A percentile compares a stretch with the other conserved stretches of the same genome.
phyloP scores from a whole-genome alignment of 768 basidiomycete species.

The Terana coerulea region DNA sequence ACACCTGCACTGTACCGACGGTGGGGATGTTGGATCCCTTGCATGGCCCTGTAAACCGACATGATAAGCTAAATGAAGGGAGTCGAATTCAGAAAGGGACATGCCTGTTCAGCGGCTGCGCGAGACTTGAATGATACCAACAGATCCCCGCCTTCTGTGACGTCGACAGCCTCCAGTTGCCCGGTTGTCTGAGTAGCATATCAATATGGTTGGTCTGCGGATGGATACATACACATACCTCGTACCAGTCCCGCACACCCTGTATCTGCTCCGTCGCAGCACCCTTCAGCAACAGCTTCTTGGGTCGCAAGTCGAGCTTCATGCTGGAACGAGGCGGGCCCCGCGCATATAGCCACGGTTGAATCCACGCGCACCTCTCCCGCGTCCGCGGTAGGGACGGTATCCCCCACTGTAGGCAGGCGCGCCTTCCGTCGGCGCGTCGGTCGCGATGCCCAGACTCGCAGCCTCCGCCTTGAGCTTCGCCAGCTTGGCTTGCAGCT shows the following conservation, averaged over 20 bases:
- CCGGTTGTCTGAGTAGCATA: conserved; percentile 51
- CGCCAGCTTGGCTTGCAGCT: conserved; percentile 69
- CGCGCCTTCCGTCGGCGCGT: conserved; percentile 36
- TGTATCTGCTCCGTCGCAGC: conserved; percentile 51
- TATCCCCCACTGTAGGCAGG: conserved; percentile 33
- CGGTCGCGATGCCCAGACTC: conserved; percentile 59
- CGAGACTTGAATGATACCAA: conserved; percentile 71
- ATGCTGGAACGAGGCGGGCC: conserved; percentile 68
- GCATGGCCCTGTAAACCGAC: conserved; percentile 62
- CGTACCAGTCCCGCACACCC: conserved; percentile 78
- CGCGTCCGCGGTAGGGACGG: conserved; percentile 57
- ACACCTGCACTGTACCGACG: conserved; percentile 60
- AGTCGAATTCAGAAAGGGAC: conserved; percentile 14
- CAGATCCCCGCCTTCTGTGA: conserved; percentile 50
- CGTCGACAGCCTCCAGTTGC: conserved; percentile 64
- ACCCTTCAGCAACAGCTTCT: conserved; percentile 73
- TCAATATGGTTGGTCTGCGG: conserved; percentile 8
- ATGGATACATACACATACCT: conserved; percentile 39
- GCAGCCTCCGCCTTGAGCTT: conserved; percentile 81
- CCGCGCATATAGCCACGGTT: conserved; percentile 63
- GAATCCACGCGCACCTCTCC: conserved; percentile 60
- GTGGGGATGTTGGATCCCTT: conserved; percentile 68
- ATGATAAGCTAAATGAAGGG: conserved; percentile 2
- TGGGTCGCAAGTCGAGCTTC: conserved; percentile 89
- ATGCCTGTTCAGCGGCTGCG: conserved; percentile 72